Evolutionary conservation across 257 asterid species (phyloP).

Genomic region (Ehretia macrophylla): DNA sequence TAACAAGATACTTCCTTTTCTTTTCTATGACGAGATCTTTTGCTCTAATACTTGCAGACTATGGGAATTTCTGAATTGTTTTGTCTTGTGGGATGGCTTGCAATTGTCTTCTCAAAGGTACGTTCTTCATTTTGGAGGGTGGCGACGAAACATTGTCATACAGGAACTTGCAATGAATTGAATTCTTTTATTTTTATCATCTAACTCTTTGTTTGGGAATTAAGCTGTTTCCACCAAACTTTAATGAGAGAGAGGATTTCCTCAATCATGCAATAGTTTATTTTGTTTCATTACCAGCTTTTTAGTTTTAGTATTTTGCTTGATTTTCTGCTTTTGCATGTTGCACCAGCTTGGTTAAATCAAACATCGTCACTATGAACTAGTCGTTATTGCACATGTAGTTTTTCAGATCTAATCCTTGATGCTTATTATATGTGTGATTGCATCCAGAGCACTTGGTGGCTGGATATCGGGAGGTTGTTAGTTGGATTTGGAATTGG

Average conservation of each 20-base stretch:
- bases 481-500: constrained; percentile 77
- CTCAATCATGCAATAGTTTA: too few species aligned
- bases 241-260: too few species aligned
- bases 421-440: constrained; percentile 6
- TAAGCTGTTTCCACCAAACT: background rate
- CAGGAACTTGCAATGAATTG: too few species aligned
- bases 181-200: too few species aligned
- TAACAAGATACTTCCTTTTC: too few species aligned
- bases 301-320: constrained; percentile 2
- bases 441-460: constrained; percentile 56
- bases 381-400: background rate
- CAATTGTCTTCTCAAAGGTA: constrained; percentile 72
- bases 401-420: background rate
- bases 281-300: background rate
- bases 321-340: background rate
- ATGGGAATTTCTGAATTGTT: constrained; percentile 74
- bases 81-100: constrained; percentile 62
- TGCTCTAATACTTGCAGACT: constrained; percentile 40
- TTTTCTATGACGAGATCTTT: background rate
- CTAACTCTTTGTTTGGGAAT: too few species aligned
- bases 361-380: too few species aligned
- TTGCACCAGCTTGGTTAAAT: too few species aligned
- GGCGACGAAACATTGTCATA: too few species aligned
- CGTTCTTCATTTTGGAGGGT: background rate
- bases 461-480: constrained; percentile 78